phyloP scores from a whole-genome alignment of 805 yeast species.

The Lipomyces oligophaga region DNA sequence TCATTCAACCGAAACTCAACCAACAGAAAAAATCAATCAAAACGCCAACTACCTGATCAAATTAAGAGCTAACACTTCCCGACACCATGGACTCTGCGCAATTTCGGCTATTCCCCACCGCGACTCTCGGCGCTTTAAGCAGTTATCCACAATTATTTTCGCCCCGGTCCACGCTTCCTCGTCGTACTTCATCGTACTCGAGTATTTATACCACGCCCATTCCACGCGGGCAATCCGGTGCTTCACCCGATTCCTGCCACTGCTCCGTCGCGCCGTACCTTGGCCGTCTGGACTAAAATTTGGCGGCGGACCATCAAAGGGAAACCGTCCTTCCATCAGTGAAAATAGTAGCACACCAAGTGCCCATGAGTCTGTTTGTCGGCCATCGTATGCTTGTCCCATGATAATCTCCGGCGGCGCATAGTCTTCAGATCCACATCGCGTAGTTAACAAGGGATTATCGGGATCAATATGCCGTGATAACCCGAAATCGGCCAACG shows the following conservation, averaged over 20 bases:
- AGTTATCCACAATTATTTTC: constrained; percentile 48
- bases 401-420: constrained; percentile 90
- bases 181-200: not conserved
- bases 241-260: constrained; percentile 55
- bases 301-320: constrained; percentile 78
- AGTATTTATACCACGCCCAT: constrained; percentile 71
- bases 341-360: constrained; percentile 87
- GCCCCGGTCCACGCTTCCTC: constrained; percentile 43
- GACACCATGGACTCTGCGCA: constrained; percentile 40
- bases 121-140: constrained; percentile 49
- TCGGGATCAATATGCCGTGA: constrained; percentile 62
- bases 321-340: constrained; percentile 77
- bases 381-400: constrained; percentile 90
- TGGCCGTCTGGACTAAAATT: constrained; percentile 5
- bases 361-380: constrained; percentile 91
- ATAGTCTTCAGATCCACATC: constrained; percentile 96
- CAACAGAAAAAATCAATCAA: too few species aligned
- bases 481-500: constrained; percentile 84
- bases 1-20: too few species aligned
- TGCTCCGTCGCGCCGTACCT: constrained; percentile 40
- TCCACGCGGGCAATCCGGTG: constrained; percentile 89
- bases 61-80: constrained; percentile 23
- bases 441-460: constrained; percentile 65
- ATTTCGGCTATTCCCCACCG: constrained; percentile 42
- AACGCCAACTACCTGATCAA: too few species aligned